Percentiles rank a stretch among this genome's conserved stretches.
These are phyloP conservation scores for Grammothele lineata DNA, from an alignment of 768 basidiomycete genomes.

Conservation along the genomic window DNA sequence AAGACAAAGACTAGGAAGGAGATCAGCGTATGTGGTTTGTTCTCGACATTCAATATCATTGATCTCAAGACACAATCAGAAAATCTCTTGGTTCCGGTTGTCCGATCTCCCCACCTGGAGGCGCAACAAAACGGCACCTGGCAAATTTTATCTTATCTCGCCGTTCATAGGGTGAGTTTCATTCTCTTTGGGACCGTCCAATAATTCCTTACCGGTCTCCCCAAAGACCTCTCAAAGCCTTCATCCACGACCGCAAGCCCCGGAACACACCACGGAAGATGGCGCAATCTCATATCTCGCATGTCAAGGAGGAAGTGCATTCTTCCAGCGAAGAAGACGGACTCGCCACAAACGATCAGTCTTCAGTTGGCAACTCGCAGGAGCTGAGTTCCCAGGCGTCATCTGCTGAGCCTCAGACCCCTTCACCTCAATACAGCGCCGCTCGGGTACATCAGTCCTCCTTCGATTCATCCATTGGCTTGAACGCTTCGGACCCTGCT, in stretches of 20 bases:
- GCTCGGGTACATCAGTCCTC: constrained; percentile 31
- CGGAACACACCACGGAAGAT: constrained; percentile 39
- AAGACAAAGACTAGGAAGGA: constrained; percentile 95
- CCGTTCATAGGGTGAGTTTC: constrained; percentile 79
- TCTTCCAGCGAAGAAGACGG: constrained; percentile 27
- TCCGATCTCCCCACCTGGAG: constrained; percentile 93
- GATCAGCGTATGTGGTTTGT: constrained; percentile 94
- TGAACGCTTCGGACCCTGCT: constrained; percentile 27
- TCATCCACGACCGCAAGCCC: constrained; percentile 62
- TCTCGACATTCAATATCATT: constrained; percentile 8
- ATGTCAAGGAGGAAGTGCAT: constrained; percentile 17
- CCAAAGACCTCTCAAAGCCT: constrained; percentile 58
- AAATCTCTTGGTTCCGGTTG: constrained; percentile 94
- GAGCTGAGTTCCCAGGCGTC: constrained; percentile 70
- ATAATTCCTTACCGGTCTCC: constrained; percentile 3
- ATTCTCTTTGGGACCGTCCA: too few relatives aligned
- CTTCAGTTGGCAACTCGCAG: constrained; percentile 33
- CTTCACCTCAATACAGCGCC: constrained; percentile 54
- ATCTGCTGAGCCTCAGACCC: constrained; percentile 57
- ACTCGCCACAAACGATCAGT: constrained; percentile 14
- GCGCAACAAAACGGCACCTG: constrained; percentile 58
- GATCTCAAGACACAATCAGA: constrained; percentile 42
- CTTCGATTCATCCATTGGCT: constrained; percentile 26
- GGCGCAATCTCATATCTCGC: constrained; percentile 20
- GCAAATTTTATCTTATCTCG: constrained; percentile 92